phyloP scores from a whole-genome alignment of 192 early-diverging fungal genomes.

The Coemansia sp. region DNA sequence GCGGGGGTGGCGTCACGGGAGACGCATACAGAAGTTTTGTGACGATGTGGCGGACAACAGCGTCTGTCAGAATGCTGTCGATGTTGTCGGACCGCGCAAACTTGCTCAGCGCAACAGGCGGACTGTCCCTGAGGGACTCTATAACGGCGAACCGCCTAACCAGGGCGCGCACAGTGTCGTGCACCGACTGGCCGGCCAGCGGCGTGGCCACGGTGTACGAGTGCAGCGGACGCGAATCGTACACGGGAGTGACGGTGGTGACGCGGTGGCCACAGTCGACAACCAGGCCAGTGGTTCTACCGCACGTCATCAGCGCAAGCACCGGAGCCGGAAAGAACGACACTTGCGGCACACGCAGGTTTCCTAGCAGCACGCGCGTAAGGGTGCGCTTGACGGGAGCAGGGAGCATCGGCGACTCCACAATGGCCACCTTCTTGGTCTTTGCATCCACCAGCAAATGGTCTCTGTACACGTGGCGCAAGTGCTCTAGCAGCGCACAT shows the following conservation, averaged over 20 bases:
- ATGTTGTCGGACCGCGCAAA: neutral
- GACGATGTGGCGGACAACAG: conserved; percentile 7
- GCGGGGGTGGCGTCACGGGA: neutral
- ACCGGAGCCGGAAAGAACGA: conserved; percentile 73
- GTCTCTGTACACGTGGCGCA: conserved; percentile 32
- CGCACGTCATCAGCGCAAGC: conserved; percentile 73
- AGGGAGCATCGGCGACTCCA: conserved; percentile 73
- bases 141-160: conserved; percentile 12
- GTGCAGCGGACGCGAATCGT: conserved; percentile 26
- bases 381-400: conserved; percentile 65
- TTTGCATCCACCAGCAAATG: conserved; percentile 81
- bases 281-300: conserved; percentile 76
- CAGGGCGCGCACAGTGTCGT: conserved; percentile 9
- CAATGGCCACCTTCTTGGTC: conserved; percentile 73
- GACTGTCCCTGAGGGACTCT: conserved; percentile 2
- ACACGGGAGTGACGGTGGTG: conserved; percentile 76
- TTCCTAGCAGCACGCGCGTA: conserved; percentile 71
- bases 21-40: conserved; percentile 12
- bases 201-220: conserved; percentile 12
- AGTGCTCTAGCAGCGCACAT: conserved; percentile 21
- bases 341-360: conserved; percentile 77
- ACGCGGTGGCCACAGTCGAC: conserved; percentile 83
- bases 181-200: conserved; percentile 18
- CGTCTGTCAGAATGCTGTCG: conserved; percentile 6
- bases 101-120: neutral